Evolutionary conservation across 352 stramenopile species (phyloP), one percentile per base, ranked within the genome.

Genomic region (Phytopythium ostracodes): DNA sequence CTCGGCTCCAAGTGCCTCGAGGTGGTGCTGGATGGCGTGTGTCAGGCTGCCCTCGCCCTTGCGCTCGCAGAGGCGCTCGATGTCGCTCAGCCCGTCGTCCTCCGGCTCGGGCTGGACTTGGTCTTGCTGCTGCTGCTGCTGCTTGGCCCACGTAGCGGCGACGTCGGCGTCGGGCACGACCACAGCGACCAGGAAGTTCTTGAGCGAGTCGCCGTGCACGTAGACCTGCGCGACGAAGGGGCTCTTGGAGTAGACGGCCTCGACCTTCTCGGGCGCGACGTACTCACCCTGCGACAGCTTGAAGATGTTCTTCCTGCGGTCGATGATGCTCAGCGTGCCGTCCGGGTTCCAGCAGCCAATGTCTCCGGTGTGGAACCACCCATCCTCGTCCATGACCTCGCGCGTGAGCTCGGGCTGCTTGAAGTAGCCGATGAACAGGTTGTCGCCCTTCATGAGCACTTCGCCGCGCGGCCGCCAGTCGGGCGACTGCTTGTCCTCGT

Each of bases 321-420:
- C 84, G 60, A 94, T 81, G 65, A 97, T 92, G 55, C 77, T 81
- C 36, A 98, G 59, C 50, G 83, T 93, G 46, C 91, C 89, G 66
- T 98, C 79, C 18, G 79, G 73, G 70, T 98, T 98, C 72, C 98
- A 96, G 10, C 76, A 68, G 33, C 91, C 96, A 43, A 99, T 81
- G 71, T 99, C 96, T 24, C 96, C 96, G 12, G 94, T 98, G 73
- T 98, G 89, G 65, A 99, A 98, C 84, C 88, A 99, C 27, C 94
- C 92, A 33, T 89, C 86, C 8, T 66, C 70, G 62, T 97, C 88
- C 55, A 98, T 77, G 15, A 84, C 91, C 66, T 96, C 86, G 2
- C 51, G 57, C 0, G 94, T 98, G 22, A 92, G 81, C 64, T 96
- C 84, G 4, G 76, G 71, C 66, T 98, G 88, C 65, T 94, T 97